These are phyloP conservation scores for Rosa lucieae DNA, from an alignment of 306 rosid species.

Conservation along the genomic window DNA sequence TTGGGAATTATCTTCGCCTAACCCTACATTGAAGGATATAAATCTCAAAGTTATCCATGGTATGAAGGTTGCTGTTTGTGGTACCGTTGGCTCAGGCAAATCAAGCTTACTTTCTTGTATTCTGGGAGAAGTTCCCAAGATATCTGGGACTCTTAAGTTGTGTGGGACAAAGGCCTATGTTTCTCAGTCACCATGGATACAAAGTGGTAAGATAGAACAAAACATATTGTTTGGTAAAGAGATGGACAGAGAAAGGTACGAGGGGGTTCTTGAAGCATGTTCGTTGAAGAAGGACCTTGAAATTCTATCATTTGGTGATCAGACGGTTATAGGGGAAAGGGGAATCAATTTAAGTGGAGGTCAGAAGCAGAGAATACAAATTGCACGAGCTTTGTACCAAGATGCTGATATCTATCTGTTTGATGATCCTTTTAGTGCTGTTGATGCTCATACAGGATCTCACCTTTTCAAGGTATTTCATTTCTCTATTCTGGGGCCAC, in stretches of 20 bases:
- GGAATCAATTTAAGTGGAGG: constrained; percentile 94
- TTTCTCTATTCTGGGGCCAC: constrained; percentile 10
- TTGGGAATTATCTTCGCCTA: constrained; percentile 62
- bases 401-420: constrained; percentile 79
- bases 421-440: constrained; percentile 94
- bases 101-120: constrained; percentile 84
- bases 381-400: constrained; percentile 80
- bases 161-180: constrained; percentile 88
- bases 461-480: constrained; percentile 66
- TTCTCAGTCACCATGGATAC: constrained; percentile 92
- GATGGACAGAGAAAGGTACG: constrained; percentile 69
- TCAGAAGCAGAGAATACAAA: constrained; percentile 84
- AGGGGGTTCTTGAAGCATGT: constrained; percentile 78
- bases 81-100: constrained; percentile 87
- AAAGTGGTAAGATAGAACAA: constrained; percentile 77
- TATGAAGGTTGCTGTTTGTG: constrained; percentile 84
- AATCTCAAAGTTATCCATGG: constrained; percentile 50
- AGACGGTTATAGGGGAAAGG: constrained; percentile 78
- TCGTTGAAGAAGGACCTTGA: constrained; percentile 68
- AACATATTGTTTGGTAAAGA: constrained; percentile 71
- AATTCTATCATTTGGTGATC: constrained; percentile 74
- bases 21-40: constrained; percentile 53
- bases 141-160: constrained; percentile 59
- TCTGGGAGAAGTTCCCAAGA: constrained; percentile 79
- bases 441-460: constrained; percentile 96